phyloP scores from a whole-genome alignment of 768 basidiomycete genomes.

The Mycena pura region DNA sequence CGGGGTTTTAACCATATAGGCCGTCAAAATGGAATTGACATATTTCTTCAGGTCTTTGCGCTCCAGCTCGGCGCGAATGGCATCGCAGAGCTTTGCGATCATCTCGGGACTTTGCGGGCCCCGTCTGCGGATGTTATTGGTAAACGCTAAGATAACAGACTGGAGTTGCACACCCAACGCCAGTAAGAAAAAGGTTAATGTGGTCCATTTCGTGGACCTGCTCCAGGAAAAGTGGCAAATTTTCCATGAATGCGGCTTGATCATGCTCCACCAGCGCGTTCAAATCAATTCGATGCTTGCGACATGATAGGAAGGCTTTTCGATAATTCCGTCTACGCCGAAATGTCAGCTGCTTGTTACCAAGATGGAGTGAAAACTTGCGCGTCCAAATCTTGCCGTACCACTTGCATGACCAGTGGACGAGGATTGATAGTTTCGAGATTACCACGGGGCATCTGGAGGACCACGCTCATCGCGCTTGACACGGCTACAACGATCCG shows the following conservation, averaged over 20 bases:
- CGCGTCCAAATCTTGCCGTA: constrained; percentile 78
- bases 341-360: background rate
- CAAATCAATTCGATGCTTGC: constrained; percentile 93
- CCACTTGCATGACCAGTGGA: constrained; percentile 86
- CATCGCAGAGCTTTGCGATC: constrained; percentile 77
- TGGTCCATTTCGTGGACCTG: constrained; percentile 92
- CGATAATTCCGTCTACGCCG: constrained; percentile 70
- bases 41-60: constrained; percentile 75
- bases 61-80: constrained; percentile 76
- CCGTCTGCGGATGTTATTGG: constrained; percentile 50
- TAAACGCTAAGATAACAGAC: background rate
- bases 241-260: constrained; percentile 65
- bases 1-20: constrained; percentile 90
- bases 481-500: constrained; percentile 89
- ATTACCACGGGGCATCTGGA: constrained; percentile 99
- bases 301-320: constrained; percentile 88
- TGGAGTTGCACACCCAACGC: constrained; percentile 67
- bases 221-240: constrained; percentile 73
- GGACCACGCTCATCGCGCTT: constrained; percentile 84
- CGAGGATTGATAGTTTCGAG: constrained; percentile 94
- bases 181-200: constrained; percentile 90
- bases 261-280: constrained; percentile 88
- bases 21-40: constrained; percentile 90
- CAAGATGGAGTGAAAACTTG: constrained; percentile 43
- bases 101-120: constrained; percentile 62